Conservation (phyloP, 2,329 filamentous ascomycete species). For the Exophiala calicioides region DNA sequence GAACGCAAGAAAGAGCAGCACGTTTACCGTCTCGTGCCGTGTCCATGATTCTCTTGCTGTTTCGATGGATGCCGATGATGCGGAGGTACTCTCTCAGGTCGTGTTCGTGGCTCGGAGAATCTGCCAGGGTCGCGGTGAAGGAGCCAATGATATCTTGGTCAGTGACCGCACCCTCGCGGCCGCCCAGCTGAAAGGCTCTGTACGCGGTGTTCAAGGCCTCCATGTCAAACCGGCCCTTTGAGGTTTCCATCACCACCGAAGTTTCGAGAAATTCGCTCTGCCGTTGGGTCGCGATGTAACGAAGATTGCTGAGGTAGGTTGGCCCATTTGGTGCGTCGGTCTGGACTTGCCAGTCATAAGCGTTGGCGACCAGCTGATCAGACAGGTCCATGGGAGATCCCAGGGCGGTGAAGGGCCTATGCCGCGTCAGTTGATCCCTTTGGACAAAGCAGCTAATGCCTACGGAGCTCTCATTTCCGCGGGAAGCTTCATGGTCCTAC, state of each 20-base stretch:
- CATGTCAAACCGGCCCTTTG: slow-evolving; percentile 58
- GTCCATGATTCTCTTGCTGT: slow-evolving; percentile 59
- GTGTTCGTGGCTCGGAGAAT: slow-evolving; percentile 56
- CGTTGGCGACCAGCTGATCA: slow-evolving; percentile 61
- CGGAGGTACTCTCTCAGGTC: slow-evolving; percentile 59
- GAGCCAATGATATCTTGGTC: slow-evolving; percentile 60
- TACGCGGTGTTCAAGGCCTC: slow-evolving; percentile 62
- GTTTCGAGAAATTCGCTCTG: slow-evolving; percentile 59
- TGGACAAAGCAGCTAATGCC: slow-evolving; percentile 17
- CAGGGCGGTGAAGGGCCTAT: slow-evolving; percentile 61
- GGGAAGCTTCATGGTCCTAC: slow-evolving; percentile 16
- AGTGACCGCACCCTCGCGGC: slow-evolving; percentile 51
- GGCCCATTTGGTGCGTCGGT: slow-evolving; percentile 57
- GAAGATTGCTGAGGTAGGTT: slow-evolving; percentile 68
- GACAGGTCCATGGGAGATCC: slow-evolving; percentile 64
- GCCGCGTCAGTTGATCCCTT: slow-evolving; percentile 32
- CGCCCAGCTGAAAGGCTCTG: slow-evolving; percentile 57
- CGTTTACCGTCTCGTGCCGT: slow-evolving; percentile 58
- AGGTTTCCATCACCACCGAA: slow-evolving; percentile 59
- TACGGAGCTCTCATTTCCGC: slow-evolving; percentile 22
- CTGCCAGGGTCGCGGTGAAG: slow-evolving; percentile 61
- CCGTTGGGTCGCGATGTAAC: slow-evolving; percentile 58
- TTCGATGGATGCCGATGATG: slow-evolving; percentile 60
- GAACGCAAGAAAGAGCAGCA: slow-evolving; percentile 3
- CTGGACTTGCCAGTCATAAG: slow-evolving; percentile 61